A percentile compares a stretch with the other conserved stretches of the same genome.
phyloP scores from a whole-genome alignment of 129 eudicot species.

The Chrysanthemum makinoi region DNA sequence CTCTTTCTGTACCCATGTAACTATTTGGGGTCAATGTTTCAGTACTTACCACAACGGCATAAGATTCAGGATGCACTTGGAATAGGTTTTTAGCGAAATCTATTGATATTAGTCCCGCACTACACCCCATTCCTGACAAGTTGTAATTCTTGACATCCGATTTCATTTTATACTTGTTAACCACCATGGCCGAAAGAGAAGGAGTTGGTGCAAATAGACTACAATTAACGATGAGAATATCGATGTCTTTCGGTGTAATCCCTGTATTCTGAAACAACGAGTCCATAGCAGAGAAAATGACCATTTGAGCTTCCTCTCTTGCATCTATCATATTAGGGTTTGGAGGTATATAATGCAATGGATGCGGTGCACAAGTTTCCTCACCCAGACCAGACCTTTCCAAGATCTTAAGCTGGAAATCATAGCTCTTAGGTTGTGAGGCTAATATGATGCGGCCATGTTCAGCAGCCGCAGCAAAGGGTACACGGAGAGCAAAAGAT shows the following conservation, averaged over 20 bases:
- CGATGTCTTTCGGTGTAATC: not conserved
- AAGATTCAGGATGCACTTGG: not conserved
- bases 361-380: not conserved
- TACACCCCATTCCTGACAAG: constrained; percentile 17
- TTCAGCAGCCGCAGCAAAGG: not conserved
- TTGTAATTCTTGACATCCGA: not conserved
- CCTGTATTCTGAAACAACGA: not conserved
- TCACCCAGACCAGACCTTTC: constrained; percentile 11
- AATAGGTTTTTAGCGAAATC: constrained; percentile 3
- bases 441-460: not conserved
- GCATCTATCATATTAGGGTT: not conserved
- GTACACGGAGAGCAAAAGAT: not conserved
- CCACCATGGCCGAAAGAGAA: not conserved
- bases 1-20: constrained; percentile 1
- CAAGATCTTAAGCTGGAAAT: not conserved
- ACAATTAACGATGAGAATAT: constrained; percentile 4
- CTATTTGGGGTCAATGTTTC: not conserved
- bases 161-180: constrained; percentile 11
- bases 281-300: constrained; percentile 15
- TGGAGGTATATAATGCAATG: not conserved
- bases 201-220: constrained; percentile 11
- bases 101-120: constrained; percentile 1
- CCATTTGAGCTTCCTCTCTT: not conserved
- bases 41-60: constrained; percentile 5
- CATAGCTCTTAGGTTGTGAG: not conserved